Conservation (phyloP, 139 green algal genomes). For the Dunaliella primolecta region DNA sequence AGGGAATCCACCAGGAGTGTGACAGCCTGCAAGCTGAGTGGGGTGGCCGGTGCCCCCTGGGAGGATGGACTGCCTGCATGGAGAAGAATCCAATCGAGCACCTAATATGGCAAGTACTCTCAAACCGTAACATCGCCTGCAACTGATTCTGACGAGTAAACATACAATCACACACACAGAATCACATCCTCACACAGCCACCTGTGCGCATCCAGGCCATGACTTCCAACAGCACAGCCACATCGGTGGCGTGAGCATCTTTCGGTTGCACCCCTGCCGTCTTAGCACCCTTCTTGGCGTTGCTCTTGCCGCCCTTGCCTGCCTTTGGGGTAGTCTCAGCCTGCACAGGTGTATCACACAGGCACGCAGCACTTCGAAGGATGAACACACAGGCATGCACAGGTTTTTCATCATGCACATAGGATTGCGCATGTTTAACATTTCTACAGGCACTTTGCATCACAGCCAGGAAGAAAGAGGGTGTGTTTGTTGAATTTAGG, state of each 20-base stretch:
- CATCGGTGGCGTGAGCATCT: neutral
- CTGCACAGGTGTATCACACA: no score
- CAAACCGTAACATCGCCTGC: neutral
- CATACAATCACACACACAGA: no score
- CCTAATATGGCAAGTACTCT: no score
- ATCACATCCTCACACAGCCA: no score
- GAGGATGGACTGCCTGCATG: neutral
- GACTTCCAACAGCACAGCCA: slow-evolving; percentile 6
- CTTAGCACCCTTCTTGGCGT: slow-evolving; percentile 1
- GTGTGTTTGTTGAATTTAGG: no score
- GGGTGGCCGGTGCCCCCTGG: neutral
- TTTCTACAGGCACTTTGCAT: no score
- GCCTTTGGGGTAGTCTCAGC: neutral
- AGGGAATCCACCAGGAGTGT: neutral
- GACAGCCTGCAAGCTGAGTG: neutral
- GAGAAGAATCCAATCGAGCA: no score
- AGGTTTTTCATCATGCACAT: no score
- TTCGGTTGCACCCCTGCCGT: neutral
- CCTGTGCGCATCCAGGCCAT: neutral
- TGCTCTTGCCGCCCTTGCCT: neutral
- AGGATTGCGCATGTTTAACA: no score
- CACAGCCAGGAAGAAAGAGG: no score
- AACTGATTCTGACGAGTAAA: neutral
- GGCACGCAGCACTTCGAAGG: no score
- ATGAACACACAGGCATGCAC: no score